These are phyloP conservation scores for Zea luxurians DNA, from an alignment of 176 grass and related monocot species.

Conservation along the genomic window DNA sequence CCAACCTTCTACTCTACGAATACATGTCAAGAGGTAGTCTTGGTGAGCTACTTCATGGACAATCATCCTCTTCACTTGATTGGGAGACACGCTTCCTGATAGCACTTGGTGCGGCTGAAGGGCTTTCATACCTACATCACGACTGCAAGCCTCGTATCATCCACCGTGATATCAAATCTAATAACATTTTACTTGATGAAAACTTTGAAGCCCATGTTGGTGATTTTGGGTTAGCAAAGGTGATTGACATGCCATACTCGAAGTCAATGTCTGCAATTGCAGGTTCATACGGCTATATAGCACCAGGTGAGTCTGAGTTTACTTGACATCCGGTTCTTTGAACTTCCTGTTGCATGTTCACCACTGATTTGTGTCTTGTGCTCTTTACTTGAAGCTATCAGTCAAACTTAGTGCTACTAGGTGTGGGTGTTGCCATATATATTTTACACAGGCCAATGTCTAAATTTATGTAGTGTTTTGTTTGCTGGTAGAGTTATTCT, in stretches of 20 bases:
- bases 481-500: constrained; percentile 1
- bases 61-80: constrained; percentile 63
- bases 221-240: constrained; percentile 97
- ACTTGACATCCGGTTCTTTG: background rate
- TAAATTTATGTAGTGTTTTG: background rate
- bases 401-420: constrained; percentile 1
- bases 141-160: constrained; percentile 93
- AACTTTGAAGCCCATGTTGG: constrained; percentile 99
- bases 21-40: constrained; percentile 96
- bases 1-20: constrained; percentile 92
- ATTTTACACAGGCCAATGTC: background rate
- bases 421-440: background rate
- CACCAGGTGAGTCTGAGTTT: constrained; percentile 69
- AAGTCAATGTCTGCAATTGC: constrained; percentile 99
- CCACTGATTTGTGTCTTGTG: background rate
- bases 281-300: constrained; percentile 98
- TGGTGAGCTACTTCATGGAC: constrained; percentile 88
- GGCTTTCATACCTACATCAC: constrained; percentile 93
- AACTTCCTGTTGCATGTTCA: background rate
- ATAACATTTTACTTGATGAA: constrained; percentile 98
- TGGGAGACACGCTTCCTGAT: constrained; percentile 90
- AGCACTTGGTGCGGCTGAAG: constrained; percentile 87
- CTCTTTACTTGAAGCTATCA: constrained; percentile 15
- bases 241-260: constrained; percentile 90
- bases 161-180: constrained; percentile 96